phyloP scores from a whole-genome alignment of 768 basidiomycete species.

The Mycena maculata region DNA sequence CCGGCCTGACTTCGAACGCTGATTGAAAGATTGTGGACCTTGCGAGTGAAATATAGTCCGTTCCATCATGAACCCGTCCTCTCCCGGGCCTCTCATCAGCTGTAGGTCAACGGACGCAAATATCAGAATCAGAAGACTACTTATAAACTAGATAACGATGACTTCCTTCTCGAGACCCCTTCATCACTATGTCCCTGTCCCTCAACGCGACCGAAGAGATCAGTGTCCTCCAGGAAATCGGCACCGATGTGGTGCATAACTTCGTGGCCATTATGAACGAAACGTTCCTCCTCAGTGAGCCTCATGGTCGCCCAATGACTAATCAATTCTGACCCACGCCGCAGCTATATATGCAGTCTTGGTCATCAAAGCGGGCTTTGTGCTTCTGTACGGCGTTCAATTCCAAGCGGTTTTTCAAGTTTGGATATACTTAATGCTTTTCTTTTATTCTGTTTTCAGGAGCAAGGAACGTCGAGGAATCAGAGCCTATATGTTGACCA shows the following conservation, averaged over 20 bases:
- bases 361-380: conserved; percentile 15
- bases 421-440: not conserved
- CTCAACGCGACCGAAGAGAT: conserved; percentile 27
- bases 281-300: conserved; percentile 23
- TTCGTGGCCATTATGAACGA: conserved; percentile 27
- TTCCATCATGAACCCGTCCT: too few relatives aligned
- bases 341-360: conserved; percentile 26
- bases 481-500: not conserved
- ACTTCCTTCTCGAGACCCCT: too few relatives aligned
- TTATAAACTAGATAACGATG: not conserved
- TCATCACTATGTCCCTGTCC: too few relatives aligned
- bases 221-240: conserved; percentile 10
- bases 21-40: too few relatives aligned
- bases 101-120: too few relatives aligned
- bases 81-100: too few relatives aligned
- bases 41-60: too few relatives aligned
- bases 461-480: not conserved
- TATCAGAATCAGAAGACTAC: too few relatives aligned
- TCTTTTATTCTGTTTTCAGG: not conserved
- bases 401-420: not conserved
- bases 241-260: not conserved
- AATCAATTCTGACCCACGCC: not conserved
- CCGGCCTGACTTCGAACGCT: too few relatives aligned
- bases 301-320: too few relatives aligned
- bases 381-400: conserved; percentile 23